Evolutionary conservation across 2,329 filamentous ascomycete species (phyloP), one percentile per base, ranked within the genome.

Genomic region (Rhinocladiella mackenziei): DNA sequence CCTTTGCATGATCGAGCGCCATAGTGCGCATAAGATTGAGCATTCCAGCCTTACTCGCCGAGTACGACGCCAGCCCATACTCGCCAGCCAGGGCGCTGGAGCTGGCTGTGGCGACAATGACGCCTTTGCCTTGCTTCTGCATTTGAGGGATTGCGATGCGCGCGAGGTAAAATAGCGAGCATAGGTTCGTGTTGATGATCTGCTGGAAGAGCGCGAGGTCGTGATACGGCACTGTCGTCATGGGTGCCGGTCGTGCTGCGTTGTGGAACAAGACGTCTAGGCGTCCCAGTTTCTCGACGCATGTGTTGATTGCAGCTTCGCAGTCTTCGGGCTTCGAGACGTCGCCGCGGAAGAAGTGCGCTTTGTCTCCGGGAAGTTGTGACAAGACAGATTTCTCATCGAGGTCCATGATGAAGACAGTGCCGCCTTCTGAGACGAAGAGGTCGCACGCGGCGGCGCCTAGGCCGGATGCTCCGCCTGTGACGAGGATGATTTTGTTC

Each of bases 251-350:
- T 66, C 94, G 94, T 43, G 89, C 89, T 15, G 89, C 89, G 65
- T 95, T 95, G 80, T 95, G 95, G 80, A 95, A 95, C 58, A 95
- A 86, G 61, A 95, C 74, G 64, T 95, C 89, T 1, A 91, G 69
- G 32, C 89, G 28, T 3, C 48, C 48, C 18, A 34, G 37, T 10
- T 33, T 3, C n/a, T 35, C 28, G 10, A 51, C 29, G 23, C 48
- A 51, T 28, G 39, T 31, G 7, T 28, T 22, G 10, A 51, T 34
- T 1, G 48, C 35, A 8, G 9, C 13, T 35, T 45, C 25, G 17
- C 40, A 45, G 17, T 49, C 45, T n/a, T 39, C 45, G 3, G 45
- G 39, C 9, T 28, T 26, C 11, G 30, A 30, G 19, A 51, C 40
- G 28, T 51, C 41, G 31, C 40, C 31, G 23, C 25, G 11, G 3